Evolutionary conservation across 2,329 filamentous ascomycete genomes (phyloP).

Genomic region (Didymella exigua): DNA sequence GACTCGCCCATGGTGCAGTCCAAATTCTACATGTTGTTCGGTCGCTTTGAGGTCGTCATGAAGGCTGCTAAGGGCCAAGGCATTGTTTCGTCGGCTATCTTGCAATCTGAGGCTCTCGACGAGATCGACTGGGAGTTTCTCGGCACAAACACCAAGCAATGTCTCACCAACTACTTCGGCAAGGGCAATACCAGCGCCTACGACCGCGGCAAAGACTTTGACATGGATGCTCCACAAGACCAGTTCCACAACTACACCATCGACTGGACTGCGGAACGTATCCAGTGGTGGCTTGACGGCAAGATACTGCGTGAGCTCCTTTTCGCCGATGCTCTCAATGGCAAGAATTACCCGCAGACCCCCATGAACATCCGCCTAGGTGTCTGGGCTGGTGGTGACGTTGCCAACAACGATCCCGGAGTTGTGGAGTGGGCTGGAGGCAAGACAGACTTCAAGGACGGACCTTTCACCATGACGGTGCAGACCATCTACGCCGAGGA

Average conservation of each 20-base stretch:
- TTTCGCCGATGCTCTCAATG: constrained; percentile 63
- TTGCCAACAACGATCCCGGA: constrained; percentile 47
- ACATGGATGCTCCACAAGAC: constrained; percentile 40
- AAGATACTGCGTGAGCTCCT: constrained; percentile 65
- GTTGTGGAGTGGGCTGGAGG: constrained; percentile 67
- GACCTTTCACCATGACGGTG: constrained; percentile 76
- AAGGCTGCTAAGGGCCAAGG: constrained; percentile 56
- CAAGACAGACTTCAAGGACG: constrained; percentile 67
- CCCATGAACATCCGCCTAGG: constrained; percentile 75
- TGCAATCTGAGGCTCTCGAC: constrained; percentile 59
- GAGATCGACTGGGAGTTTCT: constrained; percentile 61
- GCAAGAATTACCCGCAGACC: constrained; percentile 70
- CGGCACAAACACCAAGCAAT: constrained; percentile 47
- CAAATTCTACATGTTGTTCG: constrained; percentile 61
- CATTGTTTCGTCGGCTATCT: constrained; percentile 57
- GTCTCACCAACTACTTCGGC: constrained; percentile 61
- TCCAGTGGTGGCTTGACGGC: constrained; percentile 71
- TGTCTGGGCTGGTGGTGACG: constrained; percentile 67
- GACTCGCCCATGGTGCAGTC: constrained; percentile 79
- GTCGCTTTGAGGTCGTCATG: constrained; percentile 56
- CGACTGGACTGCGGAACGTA: constrained; percentile 68
- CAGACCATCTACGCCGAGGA: constrained; percentile 63
- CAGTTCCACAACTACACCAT: constrained; percentile 55
- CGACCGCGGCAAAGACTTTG: constrained; percentile 52
- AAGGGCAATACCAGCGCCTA: constrained; percentile 61